Base-by-base conservation (phyloP, 2,329 filamentous ascomycete genomes). In the Exophiala viscosa region DNA sequence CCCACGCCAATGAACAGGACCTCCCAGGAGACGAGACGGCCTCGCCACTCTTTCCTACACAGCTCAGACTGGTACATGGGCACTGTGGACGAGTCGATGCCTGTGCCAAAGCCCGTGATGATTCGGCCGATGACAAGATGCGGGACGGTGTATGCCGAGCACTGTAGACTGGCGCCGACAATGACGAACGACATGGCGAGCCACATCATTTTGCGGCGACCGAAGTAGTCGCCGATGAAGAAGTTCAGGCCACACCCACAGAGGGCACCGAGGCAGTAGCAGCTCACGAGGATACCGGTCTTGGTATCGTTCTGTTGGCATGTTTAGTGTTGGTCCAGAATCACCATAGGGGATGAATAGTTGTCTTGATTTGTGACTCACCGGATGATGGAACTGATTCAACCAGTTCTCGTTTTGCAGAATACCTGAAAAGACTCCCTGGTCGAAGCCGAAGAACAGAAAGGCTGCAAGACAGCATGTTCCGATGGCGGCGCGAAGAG, bases 11-110 rank as follows among this genome's bases (percentile, higher is more conserved):
- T 63, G 28, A 60, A 61, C 47, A 50, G 63, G 44, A 49, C 63
- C 63, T 79, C 76, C 11, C 78, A 69, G 75, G 78, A 78, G 57
- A 79, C 76, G 55, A 78, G 63, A 52, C 76, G 73, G 6, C 76
- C 76, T n/a, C 40, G 40, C 20, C 40, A 23, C n/a, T 42, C 18
- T 9, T 18, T 23, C 49, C 76, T 76, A 38, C 74, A 76, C 48
- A 75, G 78, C 63, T 73, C 70, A 0, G 70, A 68, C 54, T 73
- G 70, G 62, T 66, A 73, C 13, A 66, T 66, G 1, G 70, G 70
- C 18, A 73, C 70, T 2, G 67, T 72, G 1, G 68, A 66, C 2
- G 67, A 70, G 55, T 72, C 67, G 58, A 71, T 23, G 2, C 60
- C 60, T 31, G 55, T 60, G 17, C 60, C 59, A 7, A 60, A 38